Evolutionary conservation across 2,329 filamentous ascomycete genomes (phyloP).

Genomic region (Podosphaera fusca): DNA sequence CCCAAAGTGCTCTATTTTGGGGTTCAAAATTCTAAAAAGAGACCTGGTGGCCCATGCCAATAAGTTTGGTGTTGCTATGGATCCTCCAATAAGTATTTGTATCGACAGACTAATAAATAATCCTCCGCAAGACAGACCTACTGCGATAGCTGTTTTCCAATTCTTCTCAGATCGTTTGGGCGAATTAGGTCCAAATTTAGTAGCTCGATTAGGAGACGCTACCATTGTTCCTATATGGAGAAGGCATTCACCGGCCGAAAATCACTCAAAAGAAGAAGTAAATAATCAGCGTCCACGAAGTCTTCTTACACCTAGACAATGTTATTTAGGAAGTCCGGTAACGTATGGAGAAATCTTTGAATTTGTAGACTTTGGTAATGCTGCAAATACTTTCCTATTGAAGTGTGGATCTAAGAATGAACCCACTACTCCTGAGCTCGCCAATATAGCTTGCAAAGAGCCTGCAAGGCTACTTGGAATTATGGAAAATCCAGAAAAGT

Average conservation of each 20-base stretch:
- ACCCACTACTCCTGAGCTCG: slow-evolving; percentile 69
- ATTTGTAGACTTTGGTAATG: slow-evolving; percentile 78
- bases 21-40: slow-evolving; percentile 52
- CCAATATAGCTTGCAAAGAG: slow-evolving; percentile 59
- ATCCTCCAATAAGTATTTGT: slow-evolving; percentile 60
- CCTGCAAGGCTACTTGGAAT: slow-evolving; percentile 61
- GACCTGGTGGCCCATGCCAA: slow-evolving; percentile 59
- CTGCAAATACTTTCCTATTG: slow-evolving; percentile 72
- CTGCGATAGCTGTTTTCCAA: slow-evolving; percentile 51
- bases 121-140: slow-evolving; percentile 42
- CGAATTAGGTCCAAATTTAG: slow-evolving; percentile 42
- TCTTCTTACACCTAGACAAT: slow-evolving; percentile 44
- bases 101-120: slow-evolving; percentile 47
- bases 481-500: slow-evolving; percentile 64
- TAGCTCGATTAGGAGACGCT: slow-evolving; percentile 37
- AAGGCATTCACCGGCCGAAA: slow-evolving; percentile 10
- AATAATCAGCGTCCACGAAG: slow-evolving; percentile 17
- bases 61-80: slow-evolving; percentile 65
- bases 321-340: slow-evolving; percentile 52
- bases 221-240: slow-evolving; percentile 46
- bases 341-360: slow-evolving; percentile 81
- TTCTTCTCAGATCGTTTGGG: slow-evolving; percentile 62
- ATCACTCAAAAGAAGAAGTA: slow-evolving; percentile 20
- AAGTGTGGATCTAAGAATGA: slow-evolving; percentile 80
- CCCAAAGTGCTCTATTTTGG: slow-evolving; percentile 49